phyloP scores from a whole-genome alignment of 768 basidiomycete species.

The Lentinus brumalis region DNA sequence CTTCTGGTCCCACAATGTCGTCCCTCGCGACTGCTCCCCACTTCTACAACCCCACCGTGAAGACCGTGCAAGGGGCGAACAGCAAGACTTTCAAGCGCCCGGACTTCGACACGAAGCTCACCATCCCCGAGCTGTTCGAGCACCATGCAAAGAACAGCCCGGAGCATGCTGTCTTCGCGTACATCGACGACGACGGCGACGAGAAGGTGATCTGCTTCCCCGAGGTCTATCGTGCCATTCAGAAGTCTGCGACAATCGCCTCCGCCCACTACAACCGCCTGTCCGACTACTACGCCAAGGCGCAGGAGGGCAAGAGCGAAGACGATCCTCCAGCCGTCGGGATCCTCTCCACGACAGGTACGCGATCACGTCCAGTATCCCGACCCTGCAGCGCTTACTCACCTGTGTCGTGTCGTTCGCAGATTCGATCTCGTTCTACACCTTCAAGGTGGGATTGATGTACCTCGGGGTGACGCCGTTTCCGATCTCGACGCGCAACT shows the following conservation, averaged over 20 bases:
- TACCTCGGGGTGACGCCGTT: conserved; percentile 31
- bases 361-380: neutral
- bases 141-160: conserved; percentile 36
- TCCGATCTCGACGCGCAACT: conserved; percentile 40
- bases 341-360: conserved; percentile 21
- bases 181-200: conserved; percentile 20
- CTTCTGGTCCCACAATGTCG: too few species aligned
- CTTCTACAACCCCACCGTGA: too few species aligned
- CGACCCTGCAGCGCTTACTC: neutral
- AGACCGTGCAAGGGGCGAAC: neutral
- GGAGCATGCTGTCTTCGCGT: conserved; percentile 35
- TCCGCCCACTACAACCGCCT: neutral
- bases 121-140: conserved; percentile 39
- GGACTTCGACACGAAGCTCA: conserved; percentile 35
- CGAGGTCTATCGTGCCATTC: conserved; percentile 29
- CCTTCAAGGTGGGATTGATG: conserved; percentile 22
- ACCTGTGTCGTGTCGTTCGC: neutral
- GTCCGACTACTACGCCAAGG: conserved; percentile 1
- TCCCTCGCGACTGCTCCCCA: too few species aligned
- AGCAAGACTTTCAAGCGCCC: conserved; percentile 35
- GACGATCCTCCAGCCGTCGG: conserved; percentile 21
- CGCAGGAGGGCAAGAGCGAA: neutral
- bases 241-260: conserved; percentile 26
- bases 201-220: conserved; percentile 24
- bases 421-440: conserved; percentile 29